Base-by-base conservation (phyloP, 306 rosid genomes). In the Corylus americana region DNA sequence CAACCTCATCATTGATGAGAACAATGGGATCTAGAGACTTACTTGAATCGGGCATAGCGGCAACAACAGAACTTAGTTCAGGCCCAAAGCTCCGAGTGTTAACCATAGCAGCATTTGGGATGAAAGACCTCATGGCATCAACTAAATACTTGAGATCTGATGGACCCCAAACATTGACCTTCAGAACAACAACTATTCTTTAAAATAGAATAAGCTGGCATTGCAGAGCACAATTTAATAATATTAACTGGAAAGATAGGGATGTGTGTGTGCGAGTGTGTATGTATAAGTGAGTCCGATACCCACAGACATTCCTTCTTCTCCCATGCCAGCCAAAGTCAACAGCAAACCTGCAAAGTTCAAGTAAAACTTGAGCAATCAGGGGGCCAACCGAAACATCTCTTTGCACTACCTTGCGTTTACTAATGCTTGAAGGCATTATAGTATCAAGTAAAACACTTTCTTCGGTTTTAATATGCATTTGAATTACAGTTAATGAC, bases 271-370 rank as follows among this genome's bases (percentile, higher is more conserved):
- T 42, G 45, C 6, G 25, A 45, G 72, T 48, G 71, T 9, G 71
- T 49, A 49, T 49, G 53, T 22, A 20, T 66, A 78, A 75, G 45
- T 50, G 51, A 66, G 45, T 69, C 67, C 18, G 74, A 80, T 76
- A 88, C 98, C 87, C 74, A 95, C 98, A 68, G 91, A 87, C 92
- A 92, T 85, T 81, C 97, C 98, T 77, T 85, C 93, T 4, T 92
- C 98, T 78, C 98, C 97, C 85, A 91, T 90, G 81, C 95, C 95
- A 81, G 97, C 97, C 92, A 95, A 89, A 77, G 97, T 95, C 82
- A 95, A 92, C 75, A 95, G 88, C 81, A 95, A 84, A 74, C 98
- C 98, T 92, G 87, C 42, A 76, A 18, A 79, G 71, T 73, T 55
- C 70, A 80, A 85, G 71, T 78, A 20, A 18, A 79, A 58, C 9